These are phyloP conservation scores for Fusarium veterinarium DNA, from an alignment of 2,329 filamentous ascomycete species.

Conservation along the genomic window DNA sequence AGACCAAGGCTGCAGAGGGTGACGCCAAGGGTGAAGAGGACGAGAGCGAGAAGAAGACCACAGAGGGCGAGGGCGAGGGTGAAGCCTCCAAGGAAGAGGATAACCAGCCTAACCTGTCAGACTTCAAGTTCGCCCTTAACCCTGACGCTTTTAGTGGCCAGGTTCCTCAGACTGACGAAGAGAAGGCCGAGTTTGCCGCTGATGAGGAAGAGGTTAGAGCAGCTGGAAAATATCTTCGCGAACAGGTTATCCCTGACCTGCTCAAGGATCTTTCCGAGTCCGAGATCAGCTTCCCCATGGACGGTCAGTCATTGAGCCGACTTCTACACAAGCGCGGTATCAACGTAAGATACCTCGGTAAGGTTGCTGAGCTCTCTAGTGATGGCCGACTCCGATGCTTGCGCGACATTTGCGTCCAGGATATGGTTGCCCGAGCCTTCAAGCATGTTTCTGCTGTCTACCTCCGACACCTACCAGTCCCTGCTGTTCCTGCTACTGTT, in stretches of 20 bases:
- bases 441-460: conserved; percentile 89
- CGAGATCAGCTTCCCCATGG: conserved; percentile 98
- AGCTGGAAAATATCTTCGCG: conserved; percentile 81
- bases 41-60: conserved; percentile 49
- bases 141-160: conserved; percentile 97
- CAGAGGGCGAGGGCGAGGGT: conserved; percentile 45
- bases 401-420: conserved; percentile 81
- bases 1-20: conserved; percentile 43
- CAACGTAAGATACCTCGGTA: conserved; percentile 95
- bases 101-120: conserved; percentile 82
- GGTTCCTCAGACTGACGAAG: conserved; percentile 86
- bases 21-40: conserved; percentile 44
- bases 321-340: conserved; percentile 97
- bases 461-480: conserved; percentile 80
- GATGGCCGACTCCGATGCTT: conserved; percentile 81
- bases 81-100: conserved; percentile 46
- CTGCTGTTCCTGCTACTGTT: conserved; percentile 82
- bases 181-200: conserved; percentile 83
- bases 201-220: conserved; percentile 91
- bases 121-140: conserved; percentile 90
- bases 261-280: conserved; percentile 89
- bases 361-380: conserved; percentile 76
- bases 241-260: conserved; percentile 84
- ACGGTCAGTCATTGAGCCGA: conserved; percentile 89
- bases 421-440: conserved; percentile 95